Evolutionary conservation across 2,329 filamentous ascomycete genomes (phyloP), one percentile per base, ranked within the genome.

Genomic region (Pseudophaeomoniella oleicola): DNA sequence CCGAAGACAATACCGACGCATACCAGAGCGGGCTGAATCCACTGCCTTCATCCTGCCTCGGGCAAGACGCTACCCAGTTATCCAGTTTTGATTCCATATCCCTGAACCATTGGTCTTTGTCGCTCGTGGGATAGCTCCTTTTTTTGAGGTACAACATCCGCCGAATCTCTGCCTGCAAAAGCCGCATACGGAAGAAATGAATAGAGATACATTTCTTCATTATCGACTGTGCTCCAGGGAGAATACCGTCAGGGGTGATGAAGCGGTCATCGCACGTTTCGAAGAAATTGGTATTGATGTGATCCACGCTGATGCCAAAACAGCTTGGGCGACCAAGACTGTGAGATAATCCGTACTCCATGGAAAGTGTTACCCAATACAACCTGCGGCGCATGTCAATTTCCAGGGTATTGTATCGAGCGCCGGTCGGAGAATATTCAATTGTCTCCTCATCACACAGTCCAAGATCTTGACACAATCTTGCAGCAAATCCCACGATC

Each of bases 361-460:
- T 87, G 2, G 79, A 81, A 9, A 81, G 72, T 19, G 93, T 75
- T 41, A 82, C 82, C 88, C 90, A 96, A 49, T 83, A 83, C 10
- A 94, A 59, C 12, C 90, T 74, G 34, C 90, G 74, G 31, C 86
- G 78, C 81, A 96, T 82, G 54, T 98, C 90, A 32, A 94, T 67
- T 35, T 85, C 80, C 18, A 92, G 63, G 2, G 77, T 69, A 47
- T 92, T 77, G 12, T 78, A 59, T 4, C 68, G 64, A 12, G 69
- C 68, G 18, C 79, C 67, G 16, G 66, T 63, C 19, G 71, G 69
- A 5, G 74, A 74, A 30, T 71, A 64, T 1, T 71, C 71, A 39
- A 96, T 85, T 0, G 86, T 94, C 53, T 85, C 82, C 57, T 96
- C 90, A 48, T 93, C 85, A 14, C 80, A 79, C 31, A 94, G 65